Percentiles rank a stretch among this genome's conserved stretches.
Evolutionary conservation across 305 asterid genomes (phyloP).

Genomic region (Fraxinus dipetala): DNA sequence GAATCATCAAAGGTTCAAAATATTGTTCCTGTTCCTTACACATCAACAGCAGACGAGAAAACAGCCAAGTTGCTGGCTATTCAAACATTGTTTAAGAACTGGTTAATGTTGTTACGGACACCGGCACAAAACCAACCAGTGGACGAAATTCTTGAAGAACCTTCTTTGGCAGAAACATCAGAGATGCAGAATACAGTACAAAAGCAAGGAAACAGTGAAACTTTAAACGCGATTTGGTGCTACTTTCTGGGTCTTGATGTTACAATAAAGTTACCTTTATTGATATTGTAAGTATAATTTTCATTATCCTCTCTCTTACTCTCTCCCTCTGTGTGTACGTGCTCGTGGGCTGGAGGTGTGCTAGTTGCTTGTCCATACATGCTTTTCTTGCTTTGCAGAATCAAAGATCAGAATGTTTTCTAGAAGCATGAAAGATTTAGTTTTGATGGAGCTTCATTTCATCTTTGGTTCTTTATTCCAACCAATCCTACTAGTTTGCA

Average conservation of each 20-base stretch:
- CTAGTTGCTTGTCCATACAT: not conserved
- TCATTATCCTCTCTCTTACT: not conserved
- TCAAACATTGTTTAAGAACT: slow-evolving; percentile 64
- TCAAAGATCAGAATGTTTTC: not conserved
- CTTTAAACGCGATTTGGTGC: slow-evolving; percentile 51
- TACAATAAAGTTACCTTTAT: slow-evolving; percentile 60
- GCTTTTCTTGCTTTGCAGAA: not conserved
- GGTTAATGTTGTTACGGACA: slow-evolving; percentile 64
- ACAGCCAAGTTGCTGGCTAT: slow-evolving; percentile 56
- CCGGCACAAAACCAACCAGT: slow-evolving; percentile 41
- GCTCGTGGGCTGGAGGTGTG: not conserved
- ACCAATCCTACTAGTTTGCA: not conserved
- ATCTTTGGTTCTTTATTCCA: not conserved
- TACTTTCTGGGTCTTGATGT: slow-evolving; percentile 65
- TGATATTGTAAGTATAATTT: slow-evolving; percentile 60
- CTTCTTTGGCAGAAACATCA: slow-evolving; percentile 39
- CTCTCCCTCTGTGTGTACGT: not conserved
- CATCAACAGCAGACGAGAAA: slow-evolving; percentile 47
- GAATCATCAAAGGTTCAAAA: slow-evolving; percentile 57
- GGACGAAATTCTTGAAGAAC: slow-evolving; percentile 45
- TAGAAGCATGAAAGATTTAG: not conserved
- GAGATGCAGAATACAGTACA: slow-evolving; percentile 34
- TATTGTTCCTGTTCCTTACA: slow-evolving; percentile 48
- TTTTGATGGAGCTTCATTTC: slow-evolving; percentile 1
- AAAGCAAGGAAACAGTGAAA: slow-evolving; percentile 40